Conservation (phyloP, 345 rosid genomes). For the Odontarrhena argentea region DNA sequence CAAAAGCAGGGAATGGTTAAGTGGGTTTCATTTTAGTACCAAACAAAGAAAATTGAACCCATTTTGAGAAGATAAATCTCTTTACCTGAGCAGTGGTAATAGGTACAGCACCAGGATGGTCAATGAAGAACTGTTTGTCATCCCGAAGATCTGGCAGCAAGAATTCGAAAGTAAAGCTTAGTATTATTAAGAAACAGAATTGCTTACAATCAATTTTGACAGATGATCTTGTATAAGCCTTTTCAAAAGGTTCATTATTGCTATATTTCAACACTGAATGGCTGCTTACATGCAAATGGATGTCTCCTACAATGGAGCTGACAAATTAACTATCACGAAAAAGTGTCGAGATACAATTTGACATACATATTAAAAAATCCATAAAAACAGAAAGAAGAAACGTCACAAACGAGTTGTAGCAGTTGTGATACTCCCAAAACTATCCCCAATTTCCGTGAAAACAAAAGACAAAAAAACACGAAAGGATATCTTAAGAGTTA, state of each 20-base stretch:
- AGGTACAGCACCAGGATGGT: conserved; percentile 96
- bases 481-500: background rate
- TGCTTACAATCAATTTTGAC: background rate
- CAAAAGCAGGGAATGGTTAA: conserved; percentile 24
- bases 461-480: background rate
- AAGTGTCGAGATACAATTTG: conserved; percentile 9
- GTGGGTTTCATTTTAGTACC: conserved; percentile 10
- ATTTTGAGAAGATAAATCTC: background rate
- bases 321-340: conserved; percentile 2
- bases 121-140: conserved; percentile 81
- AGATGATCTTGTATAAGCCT: background rate
- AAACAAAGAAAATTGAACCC: background rate
- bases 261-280: background rate
- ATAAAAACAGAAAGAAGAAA: background rate
- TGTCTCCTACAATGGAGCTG: background rate
- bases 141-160: conserved; percentile 77
- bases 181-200: background rate
- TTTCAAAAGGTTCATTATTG: background rate
- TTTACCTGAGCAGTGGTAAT: conserved; percentile 78
- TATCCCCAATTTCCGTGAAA: background rate
- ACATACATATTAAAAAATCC: background rate
- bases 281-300: conserved; percentile 2
- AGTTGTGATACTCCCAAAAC: background rate
- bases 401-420: conserved; percentile 1
- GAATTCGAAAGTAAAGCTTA: background rate